phyloP scores from a whole-genome alignment of 163 green algal species.

The Prototheca stagnorum region DNA sequence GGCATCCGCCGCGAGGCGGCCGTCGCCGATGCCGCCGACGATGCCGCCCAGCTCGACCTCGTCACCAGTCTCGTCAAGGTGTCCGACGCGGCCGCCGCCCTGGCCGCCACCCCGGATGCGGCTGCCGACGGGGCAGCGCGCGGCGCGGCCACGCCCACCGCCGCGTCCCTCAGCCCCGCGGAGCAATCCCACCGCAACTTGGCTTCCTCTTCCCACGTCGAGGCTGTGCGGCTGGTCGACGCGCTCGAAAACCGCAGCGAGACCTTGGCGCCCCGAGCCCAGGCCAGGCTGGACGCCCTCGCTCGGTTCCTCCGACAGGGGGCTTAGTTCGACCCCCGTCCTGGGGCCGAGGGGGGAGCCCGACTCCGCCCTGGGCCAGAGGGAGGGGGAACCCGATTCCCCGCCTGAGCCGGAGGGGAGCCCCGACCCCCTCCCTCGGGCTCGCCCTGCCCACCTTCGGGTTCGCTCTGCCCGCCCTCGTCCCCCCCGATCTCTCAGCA shows the following conservation, averaged over 20 bases:
- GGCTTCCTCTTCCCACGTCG: neutral
- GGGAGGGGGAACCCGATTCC: no score
- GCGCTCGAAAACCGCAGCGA: neutral
- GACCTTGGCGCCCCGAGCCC: no score
- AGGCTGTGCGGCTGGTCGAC: neutral
- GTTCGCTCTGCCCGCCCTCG: no score
- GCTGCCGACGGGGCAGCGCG: neutral
- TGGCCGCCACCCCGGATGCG: neutral
- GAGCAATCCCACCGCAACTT: neutral
- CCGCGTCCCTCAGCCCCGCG: neutral
- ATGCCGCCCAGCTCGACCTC: neutral
- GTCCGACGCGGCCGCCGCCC: neutral
- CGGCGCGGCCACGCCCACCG: neutral
- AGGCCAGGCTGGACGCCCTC: no score
- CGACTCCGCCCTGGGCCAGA: no score
- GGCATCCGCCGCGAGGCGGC: constrained; percentile 5
- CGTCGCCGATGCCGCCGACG: neutral
- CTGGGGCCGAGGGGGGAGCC: no score
- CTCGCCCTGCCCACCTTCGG: no score
- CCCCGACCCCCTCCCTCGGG: no score
- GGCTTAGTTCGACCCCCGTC: no score
- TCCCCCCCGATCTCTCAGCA: no score
- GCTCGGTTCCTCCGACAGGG: no score
- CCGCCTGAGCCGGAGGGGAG: no score
- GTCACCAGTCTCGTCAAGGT: neutral